Evolutionary conservation across 352 stramenopile species (phyloP), one percentile per base, ranked within the genome.

Genomic region (Phytophthora meadii): DNA sequence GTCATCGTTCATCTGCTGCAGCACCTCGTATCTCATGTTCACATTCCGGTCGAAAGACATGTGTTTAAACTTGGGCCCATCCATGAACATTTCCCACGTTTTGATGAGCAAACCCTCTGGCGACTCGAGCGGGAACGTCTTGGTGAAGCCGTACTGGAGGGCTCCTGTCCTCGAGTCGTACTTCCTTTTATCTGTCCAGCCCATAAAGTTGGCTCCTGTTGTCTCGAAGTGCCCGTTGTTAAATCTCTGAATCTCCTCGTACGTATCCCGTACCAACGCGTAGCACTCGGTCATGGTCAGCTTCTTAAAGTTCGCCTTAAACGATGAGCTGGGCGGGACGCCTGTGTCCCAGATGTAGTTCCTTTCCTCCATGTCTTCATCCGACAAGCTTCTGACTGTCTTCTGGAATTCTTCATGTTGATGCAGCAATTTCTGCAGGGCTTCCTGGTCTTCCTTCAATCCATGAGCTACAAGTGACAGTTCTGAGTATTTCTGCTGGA

Each of bases 1-100:
- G 52, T 90, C 80, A 66, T 89, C 78, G 58, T 86, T 88, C 54
- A 89, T 52, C 7, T 59, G 55, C 53, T 92, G 84, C 27, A 90
- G 55, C 36, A 84, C 76, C 53, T 86, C 60, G 40, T 79, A 88
- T 8, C 70, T 65, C 44, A 72, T 80, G 32, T 69, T 70, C 3
- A 92, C 74, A 6, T 62, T 82, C n/a, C 68, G 48, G 42, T 87
- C 71, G 50, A 90, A 82, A 4, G 83, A 76, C 66, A 88, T 62
- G 32, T 69, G 32, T 28, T 68, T 65, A 59, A 89, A 82, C 22
- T 79, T 79, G 42, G 17, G 56, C 3, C 61, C 65, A 47, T 90
- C 71, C 8, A 46, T 60, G 30, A 84, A 79, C 22, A 84, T 79
- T 22, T 77, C 64, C 79, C 79, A 87, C 40, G 79, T 81, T 48